phyloP scores from a whole-genome alignment of 257 asterid genomes.

The Ilex asprella region DNA sequence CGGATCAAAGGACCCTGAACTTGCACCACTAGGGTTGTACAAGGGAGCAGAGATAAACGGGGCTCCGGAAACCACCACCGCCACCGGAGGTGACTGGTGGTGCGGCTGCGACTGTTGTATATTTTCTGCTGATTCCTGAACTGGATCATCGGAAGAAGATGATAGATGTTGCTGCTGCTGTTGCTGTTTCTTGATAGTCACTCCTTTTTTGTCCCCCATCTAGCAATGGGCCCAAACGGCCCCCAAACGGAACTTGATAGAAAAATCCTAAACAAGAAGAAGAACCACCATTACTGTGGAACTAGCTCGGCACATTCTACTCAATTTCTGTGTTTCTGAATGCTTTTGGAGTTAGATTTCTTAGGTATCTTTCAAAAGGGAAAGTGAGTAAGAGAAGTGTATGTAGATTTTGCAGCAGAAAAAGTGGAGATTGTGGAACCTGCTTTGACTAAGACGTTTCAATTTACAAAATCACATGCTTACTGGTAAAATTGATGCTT shows the following conservation, averaged over 20 bases:
- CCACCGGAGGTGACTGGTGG: not conserved
- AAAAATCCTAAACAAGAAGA: not conserved
- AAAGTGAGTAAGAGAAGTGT: not conserved
- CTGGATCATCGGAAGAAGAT: conserved; percentile 20
- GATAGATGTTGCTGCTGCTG: conserved; percentile 25
- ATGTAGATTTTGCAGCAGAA: not conserved
- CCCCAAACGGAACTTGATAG: not conserved
- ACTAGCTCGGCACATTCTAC: conserved; percentile 1
- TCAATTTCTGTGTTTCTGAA: not conserved
- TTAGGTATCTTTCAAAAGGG: conserved; percentile 22
- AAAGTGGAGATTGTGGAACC: conserved; percentile 53
- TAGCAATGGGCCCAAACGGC: too few relatives aligned
- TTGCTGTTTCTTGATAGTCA: conserved; percentile 18
- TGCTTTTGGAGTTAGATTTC: conserved; percentile 8
- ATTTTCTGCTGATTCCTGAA: conserved; percentile 20
- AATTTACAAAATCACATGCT: conserved; percentile 7
- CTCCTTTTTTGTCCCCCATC: conserved; percentile 30
- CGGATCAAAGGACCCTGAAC: conserved; percentile 11
- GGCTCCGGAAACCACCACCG: conserved; percentile 13
- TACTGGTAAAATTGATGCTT: not conserved
- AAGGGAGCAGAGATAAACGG: conserved; percentile 19
- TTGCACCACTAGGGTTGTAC: conserved; percentile 6
- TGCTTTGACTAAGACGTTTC: conserved; percentile 41
- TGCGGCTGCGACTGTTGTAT: conserved; percentile 13
- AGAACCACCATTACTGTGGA: conserved; percentile 19